phyloP scores from a whole-genome alignment of 257 asterid genomes.

The Verbena officinalis region DNA sequence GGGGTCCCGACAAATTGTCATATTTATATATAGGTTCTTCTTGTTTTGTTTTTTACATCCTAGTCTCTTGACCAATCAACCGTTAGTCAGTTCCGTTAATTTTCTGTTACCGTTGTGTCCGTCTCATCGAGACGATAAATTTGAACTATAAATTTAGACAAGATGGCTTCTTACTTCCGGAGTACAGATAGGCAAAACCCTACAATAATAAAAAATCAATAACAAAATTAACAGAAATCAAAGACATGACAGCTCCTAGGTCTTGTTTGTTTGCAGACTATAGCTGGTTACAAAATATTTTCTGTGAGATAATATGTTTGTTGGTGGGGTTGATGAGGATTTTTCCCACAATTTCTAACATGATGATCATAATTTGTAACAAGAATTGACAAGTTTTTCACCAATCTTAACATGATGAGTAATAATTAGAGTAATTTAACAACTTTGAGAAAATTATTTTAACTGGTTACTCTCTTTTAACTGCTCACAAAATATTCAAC shows the following conservation, averaged over 20 bases:
- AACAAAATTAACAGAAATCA: too few species aligned
- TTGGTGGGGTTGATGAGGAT: neutral
- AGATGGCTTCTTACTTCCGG: constrained; percentile 13
- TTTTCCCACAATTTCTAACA: neutral
- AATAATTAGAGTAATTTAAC: neutral
- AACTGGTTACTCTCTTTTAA: too few species aligned
- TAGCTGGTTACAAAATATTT: neutral
- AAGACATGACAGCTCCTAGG: constrained; percentile 11
- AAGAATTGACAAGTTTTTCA: neutral
- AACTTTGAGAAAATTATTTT: neutral
- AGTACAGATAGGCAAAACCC: neutral
- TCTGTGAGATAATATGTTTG: neutral
- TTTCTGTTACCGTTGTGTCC: too few species aligned
- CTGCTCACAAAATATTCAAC: too few species aligned
- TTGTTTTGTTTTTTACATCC: too few species aligned
- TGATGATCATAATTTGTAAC: neutral
- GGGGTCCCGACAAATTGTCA: too few species aligned
- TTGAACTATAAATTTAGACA: too few species aligned
- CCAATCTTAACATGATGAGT: neutral
- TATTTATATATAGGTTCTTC: too few species aligned
- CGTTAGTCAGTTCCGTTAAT: too few species aligned
- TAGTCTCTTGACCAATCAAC: too few species aligned
- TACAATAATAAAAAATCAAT: neutral
- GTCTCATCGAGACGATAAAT: too few species aligned
- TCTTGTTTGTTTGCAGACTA: constrained; percentile 2